Evolutionary conservation across 2,329 filamentous ascomycete genomes (phyloP), one percentile per base, ranked within the genome.

Genomic region (Graphiopsis chlorocephala): DNA sequence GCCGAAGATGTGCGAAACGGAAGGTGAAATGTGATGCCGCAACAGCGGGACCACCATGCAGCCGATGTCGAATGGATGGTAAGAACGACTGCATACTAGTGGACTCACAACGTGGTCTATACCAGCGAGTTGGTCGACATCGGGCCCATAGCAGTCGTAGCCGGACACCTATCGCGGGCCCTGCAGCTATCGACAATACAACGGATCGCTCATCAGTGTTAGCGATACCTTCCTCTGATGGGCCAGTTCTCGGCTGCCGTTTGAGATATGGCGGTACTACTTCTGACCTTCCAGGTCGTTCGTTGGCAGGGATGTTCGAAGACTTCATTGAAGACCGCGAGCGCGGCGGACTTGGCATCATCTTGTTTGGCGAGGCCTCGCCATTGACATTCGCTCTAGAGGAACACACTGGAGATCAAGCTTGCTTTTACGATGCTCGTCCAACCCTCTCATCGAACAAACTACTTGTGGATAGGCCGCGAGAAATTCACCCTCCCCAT

Each of bases 11-110:
- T 26, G 38, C 57, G n/a, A 61, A 61, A 20, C 26, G 57, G 15
- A 61, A 61, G 28, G 57, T 61, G 42, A 61, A 61, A 29, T 61
- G 57, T 50, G 57, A 61, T 50, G 48, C 48, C 26, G 57, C 57
- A 23, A 45, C 28, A 48, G 31, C 42, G 3, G 57, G 57, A 8
- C 20, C 42, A 25, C 57, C 57, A 10, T 61, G 57, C 57, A 61
- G 57, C 29, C 38, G 57, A 5, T 61, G 57, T 26, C 42, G 42
- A 61, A 61, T 61, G 57, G 57, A 61, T 29, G 57, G 28, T 12
- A 33, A 33, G 26, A 17, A 20, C 7, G 57, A 61, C 23, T 61
- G 57, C 31, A 23, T 48, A 15, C 57, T 61, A 1, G 38, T 61
- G 12, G 57, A 61, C 5, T 61, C 57, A 15, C 28, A 48, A 15